A percentile compares a stretch with the other conserved stretches of the same genome.
Conservation (phyloP, 2,329 filamentous ascomycete species). For the Fusarium sp. region DNA sequence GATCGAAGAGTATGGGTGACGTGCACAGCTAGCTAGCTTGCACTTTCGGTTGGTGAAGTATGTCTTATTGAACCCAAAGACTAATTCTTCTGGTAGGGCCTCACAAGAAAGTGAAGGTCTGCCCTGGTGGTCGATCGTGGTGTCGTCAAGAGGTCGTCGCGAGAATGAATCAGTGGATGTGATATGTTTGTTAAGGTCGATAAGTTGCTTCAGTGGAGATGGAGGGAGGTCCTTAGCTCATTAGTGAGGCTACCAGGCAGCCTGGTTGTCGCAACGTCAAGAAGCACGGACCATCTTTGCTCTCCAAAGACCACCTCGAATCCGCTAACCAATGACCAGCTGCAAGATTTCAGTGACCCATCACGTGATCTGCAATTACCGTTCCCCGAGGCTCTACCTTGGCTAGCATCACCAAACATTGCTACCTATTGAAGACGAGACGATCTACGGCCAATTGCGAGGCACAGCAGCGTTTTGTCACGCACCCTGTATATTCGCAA, state of each 20-base stretch:
- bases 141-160: constrained; percentile 5
- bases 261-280: constrained; percentile 51
- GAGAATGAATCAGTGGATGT: constrained; percentile 3
- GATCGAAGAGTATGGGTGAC: constrained; percentile 24
- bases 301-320: neutral
- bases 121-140: neutral
- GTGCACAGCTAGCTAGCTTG: constrained; percentile 43
- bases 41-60: constrained; percentile 23
- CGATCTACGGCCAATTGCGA: constrained; percentile 49
- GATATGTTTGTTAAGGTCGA: constrained; percentile 24
- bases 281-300: constrained; percentile 40
- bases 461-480: constrained; percentile 48
- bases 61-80: constrained; percentile 6
- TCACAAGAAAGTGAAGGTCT: neutral
- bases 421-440: constrained; percentile 37
- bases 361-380: constrained; percentile 46
- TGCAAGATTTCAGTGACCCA: constrained; percentile 38
- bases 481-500: constrained; percentile 50
- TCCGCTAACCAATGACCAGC: constrained; percentile 27
- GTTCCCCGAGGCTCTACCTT: constrained; percentile 42
- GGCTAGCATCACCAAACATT: constrained; percentile 44
- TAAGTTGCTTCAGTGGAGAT: constrained; percentile 39
- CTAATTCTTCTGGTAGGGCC: neutral
- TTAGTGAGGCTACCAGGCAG: constrained; percentile 55
- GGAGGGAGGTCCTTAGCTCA: constrained; percentile 39